phyloP scores from a whole-genome alignment of 495 filamentous ascomycete species.

The Astrothelium macrocarpum region DNA sequence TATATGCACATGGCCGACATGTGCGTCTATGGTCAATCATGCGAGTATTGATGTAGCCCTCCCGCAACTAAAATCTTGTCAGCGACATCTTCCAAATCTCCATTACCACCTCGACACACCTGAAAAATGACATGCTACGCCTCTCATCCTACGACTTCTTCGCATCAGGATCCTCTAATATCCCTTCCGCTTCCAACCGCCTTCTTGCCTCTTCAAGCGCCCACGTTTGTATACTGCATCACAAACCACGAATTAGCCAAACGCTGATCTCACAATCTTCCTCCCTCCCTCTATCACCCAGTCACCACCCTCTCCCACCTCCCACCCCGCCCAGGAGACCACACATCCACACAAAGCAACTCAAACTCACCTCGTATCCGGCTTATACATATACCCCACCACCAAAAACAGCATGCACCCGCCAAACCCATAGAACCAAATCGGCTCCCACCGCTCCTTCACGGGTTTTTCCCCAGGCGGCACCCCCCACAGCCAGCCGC shows the following conservation, averaged over 20 bases:
- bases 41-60: too few relatives aligned
- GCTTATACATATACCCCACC: conserved; percentile 91
- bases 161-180: conserved; percentile 63
- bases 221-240: conserved; percentile 91
- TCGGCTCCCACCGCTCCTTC: conserved; percentile 90
- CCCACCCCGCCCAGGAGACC: not conserved
- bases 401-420: conserved; percentile 66
- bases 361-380: conserved; percentile 85
- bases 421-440: conserved; percentile 83
- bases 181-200: conserved; percentile 88
- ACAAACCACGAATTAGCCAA: conserved; percentile 17
- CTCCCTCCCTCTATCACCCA: conserved; percentile 5
- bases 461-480: conserved; percentile 88
- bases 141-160: conserved; percentile 15
- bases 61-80: not conserved
- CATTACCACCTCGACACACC: not conserved
- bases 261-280: too few relatives aligned
- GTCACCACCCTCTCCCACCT: not conserved
- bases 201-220: conserved; percentile 91
- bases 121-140: too few relatives aligned
- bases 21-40: too few relatives aligned
- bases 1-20: too few relatives aligned
- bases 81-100: not conserved
- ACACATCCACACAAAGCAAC: conserved; percentile 6
- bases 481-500: conserved; percentile 82